Base-by-base conservation (phyloP, 441 rosid species). In the Raphanus hybrid region DNA sequence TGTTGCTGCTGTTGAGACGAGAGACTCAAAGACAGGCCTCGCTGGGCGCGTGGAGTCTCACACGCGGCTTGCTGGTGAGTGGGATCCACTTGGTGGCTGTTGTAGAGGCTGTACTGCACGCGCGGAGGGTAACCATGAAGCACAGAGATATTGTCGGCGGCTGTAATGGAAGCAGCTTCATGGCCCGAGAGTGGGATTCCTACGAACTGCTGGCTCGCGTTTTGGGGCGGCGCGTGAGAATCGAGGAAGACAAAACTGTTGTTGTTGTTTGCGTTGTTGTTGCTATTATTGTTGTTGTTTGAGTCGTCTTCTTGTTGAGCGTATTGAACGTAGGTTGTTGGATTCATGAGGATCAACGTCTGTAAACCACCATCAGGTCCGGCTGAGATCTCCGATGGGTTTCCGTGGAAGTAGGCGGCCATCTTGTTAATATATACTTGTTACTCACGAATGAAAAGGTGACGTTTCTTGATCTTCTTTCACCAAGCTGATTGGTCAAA, bases 281-380 rank as follows among this genome's bases (percentile, higher is more conserved):
- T 55, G 27, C 9, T 82, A 55, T 5, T 80, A 77, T 5, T 82
- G 81, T 72, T 75, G 55, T 71, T 70, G 77, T 64, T 75, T 3
- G 77, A 66, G 61, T 12, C 82, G 81, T 7, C 84, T 75, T 48
- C 80, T 41, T 82, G 69, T 75, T 86, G 87, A 34, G 97, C 82
- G 81, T 90, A 91, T 37, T 89, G 98, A 80, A 89, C 93, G 75
- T 95, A 95, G 27, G 88, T 80, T 26, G 88, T 74, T 58, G 99
- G 98, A 87, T 95, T 95, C 98, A 95, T 95, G 72, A 95, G 92
- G 20, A 92, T 85, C 45, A 95, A 94, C 78, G 99, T 95, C 73
- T 95, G 99, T 5, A 95, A 84, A 11, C 93, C 98, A 74, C 80
- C 80, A 67, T 80, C 83, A 57, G 83, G 45, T 60, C 91, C 96